phyloP scores from a whole-genome alignment of 2,329 filamentous ascomycete species.

The Alternaria arborescens region DNA sequence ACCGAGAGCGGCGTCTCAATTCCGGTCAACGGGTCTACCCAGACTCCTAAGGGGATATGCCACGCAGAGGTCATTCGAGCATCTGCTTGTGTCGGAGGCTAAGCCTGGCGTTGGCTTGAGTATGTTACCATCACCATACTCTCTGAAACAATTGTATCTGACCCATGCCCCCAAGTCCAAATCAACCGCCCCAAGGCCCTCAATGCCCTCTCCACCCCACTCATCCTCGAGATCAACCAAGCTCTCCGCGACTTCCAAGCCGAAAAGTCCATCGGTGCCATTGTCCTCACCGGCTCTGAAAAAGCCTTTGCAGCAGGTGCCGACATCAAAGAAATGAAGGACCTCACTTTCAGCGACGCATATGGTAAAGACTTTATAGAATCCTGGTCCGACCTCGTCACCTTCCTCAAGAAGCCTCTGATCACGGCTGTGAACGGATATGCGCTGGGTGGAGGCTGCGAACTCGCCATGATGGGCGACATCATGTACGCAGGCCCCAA shows the following conservation, averaged over 20 bases:
- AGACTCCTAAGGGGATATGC: conserved; percentile 62
- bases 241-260: conserved; percentile 49
- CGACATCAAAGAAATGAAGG: conserved; percentile 99
- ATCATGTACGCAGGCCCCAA: conserved; percentile 86
- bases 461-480: conserved; percentile 97
- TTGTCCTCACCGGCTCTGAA: conserved; percentile 83
- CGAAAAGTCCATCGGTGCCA: conserved; percentile 43
- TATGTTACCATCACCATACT: conserved; percentile 54
- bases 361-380: conserved; percentile 95
- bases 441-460: conserved; percentile 92
- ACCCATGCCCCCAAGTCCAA: conserved; percentile 69
- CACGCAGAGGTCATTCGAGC: conserved; percentile 70
- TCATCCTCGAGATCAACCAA: conserved; percentile 80
- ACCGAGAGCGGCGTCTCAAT: conserved; percentile 68
- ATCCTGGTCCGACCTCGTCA: conserved; percentile 87
- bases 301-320: conserved; percentile 84
- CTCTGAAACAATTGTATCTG: not conserved
- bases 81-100: conserved; percentile 81
- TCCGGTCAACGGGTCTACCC: conserved; percentile 65
- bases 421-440: conserved; percentile 95
- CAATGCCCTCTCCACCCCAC: conserved; percentile 89
- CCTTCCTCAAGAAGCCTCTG: conserved; percentile 87
- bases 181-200: conserved; percentile 94
- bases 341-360: conserved; percentile 85
- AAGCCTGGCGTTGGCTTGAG: conserved; percentile 90